These are phyloP conservation scores for Vanilla planifolia DNA, from an alignment of 106 monocot species.

Conservation along the genomic window DNA sequence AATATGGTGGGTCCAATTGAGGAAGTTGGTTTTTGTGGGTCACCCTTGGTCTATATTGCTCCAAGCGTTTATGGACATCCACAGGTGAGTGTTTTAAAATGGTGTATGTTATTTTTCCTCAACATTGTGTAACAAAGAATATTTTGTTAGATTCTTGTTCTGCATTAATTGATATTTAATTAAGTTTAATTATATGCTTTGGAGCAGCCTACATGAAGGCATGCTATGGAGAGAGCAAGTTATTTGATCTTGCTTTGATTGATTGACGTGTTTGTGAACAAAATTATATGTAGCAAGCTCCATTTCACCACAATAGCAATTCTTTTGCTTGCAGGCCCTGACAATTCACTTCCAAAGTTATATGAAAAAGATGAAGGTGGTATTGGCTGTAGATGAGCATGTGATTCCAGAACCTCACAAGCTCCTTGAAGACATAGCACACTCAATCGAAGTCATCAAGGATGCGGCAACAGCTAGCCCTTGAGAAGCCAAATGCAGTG, in stretches of 20 bases:
- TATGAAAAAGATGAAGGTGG: constrained; percentile 39
- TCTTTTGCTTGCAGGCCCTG: constrained; percentile 29
- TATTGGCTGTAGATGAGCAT: constrained; percentile 42
- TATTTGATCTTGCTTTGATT: too few relatives aligned
- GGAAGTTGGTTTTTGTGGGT: constrained; percentile 51
- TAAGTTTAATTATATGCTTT: too few relatives aligned
- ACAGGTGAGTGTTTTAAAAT: constrained; percentile 37
- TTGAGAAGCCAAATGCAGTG: not conserved
- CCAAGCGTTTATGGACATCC: constrained; percentile 79
- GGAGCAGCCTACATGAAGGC: too few relatives aligned
- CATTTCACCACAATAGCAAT: too few relatives aligned
- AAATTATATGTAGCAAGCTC: too few relatives aligned
- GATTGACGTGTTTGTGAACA: too few relatives aligned
- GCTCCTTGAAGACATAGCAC: constrained; percentile 36
- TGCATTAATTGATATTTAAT: too few relatives aligned
- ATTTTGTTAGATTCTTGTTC: too few relatives aligned
- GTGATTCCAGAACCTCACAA: constrained; percentile 40
- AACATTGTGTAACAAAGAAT: too few relatives aligned
- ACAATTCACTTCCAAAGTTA: constrained; percentile 57
- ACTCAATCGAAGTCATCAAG: constrained; percentile 37
- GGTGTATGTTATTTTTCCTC: too few relatives aligned
- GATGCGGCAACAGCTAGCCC: constrained; percentile 10
- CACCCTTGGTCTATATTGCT: constrained; percentile 70
- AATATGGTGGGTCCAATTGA: constrained; percentile 67
- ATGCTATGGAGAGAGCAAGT: too few relatives aligned